A percentile compares a stretch with the other conserved stretches of the same genome.
phyloP scores from a whole-genome alignment of 257 asterid genomes.

The Eustoma russellianum region DNA sequence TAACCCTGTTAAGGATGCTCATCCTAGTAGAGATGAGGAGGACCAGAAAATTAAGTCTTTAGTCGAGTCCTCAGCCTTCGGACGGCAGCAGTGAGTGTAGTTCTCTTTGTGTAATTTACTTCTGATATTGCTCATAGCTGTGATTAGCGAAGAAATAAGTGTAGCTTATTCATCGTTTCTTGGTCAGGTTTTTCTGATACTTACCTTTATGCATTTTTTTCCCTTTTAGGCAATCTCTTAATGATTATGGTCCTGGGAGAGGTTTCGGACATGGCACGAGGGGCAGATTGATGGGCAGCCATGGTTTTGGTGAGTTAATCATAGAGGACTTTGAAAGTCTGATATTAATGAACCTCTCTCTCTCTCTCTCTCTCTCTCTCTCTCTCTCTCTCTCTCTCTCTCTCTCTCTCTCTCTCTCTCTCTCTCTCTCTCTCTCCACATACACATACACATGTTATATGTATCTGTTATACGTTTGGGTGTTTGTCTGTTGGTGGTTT shows the following conservation, averaged over 20 bases:
- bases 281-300: conserved; percentile 64
- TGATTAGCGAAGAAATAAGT: too few species aligned
- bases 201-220: conserved; percentile 3
- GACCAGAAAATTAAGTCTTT: conserved; percentile 87
- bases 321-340: too few species aligned
- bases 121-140: too few species aligned
- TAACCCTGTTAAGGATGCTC: conserved; percentile 50
- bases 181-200: neutral
- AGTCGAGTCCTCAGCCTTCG: conserved; percentile 89
- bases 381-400: too few species aligned
- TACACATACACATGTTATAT: too few species aligned
- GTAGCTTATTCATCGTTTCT: neutral
- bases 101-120: neutral
- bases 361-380: too few species aligned
- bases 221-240: conserved; percentile 53
- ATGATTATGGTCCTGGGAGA: conserved; percentile 75
- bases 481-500: too few species aligned
- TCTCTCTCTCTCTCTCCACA: too few species aligned
- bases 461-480: too few species aligned
- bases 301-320: conserved; percentile 67
- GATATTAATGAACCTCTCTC: too few species aligned
- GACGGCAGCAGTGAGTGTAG: conserved; percentile 78
- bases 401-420: too few species aligned
- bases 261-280: conserved; percentile 84
- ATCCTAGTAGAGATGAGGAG: conserved; percentile 71